These are phyloP conservation scores for Chlorencoelia australis DNA, from an alignment of 2,329 filamentous ascomycete species.

Conservation along the genomic window DNA sequence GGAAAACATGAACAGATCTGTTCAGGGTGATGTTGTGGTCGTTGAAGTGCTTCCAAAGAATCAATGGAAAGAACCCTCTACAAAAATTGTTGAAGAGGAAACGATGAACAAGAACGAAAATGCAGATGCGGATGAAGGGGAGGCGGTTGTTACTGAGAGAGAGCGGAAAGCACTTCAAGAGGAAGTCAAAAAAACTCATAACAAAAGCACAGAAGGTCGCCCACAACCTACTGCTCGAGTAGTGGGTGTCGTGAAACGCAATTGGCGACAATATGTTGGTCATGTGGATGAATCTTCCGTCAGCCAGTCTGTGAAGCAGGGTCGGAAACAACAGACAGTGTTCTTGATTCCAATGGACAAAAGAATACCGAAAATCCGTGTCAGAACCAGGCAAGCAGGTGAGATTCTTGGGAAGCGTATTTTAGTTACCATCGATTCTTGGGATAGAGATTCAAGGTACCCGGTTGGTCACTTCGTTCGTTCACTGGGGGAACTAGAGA, in stretches of 20 bases:
- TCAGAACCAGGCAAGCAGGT: conserved; percentile 81
- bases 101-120: conserved; percentile 87
- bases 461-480: conserved; percentile 90
- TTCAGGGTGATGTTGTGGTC: conserved; percentile 87
- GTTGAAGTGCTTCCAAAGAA: conserved; percentile 88
- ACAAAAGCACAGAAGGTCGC: conserved; percentile 61
- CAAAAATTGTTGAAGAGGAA: conserved; percentile 93
- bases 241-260: conserved; percentile 85
- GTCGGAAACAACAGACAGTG: conserved; percentile 79
- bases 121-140: conserved; percentile 68
- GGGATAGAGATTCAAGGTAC: conserved; percentile 88
- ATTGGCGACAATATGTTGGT: conserved; percentile 97
- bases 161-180: conserved; percentile 84
- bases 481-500: conserved; percentile 86
- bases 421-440: conserved; percentile 85
- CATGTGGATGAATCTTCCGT: conserved; percentile 85
- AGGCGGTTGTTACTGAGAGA: conserved; percentile 73
- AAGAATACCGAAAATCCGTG: conserved; percentile 88
- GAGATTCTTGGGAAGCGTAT: conserved; percentile 87
- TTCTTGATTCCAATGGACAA: conserved; percentile 98
- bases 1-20: conserved; percentile 90
- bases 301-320: conserved; percentile 61
- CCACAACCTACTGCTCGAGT: conserved; percentile 87
- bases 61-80: conserved; percentile 94
- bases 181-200: conserved; percentile 79